A percentile compares a stretch with the other conserved stretches of the same genome.
These are phyloP conservation scores for Zea luxurians DNA, from an alignment of 176 grass and related monocot genomes.

Conservation along the genomic window DNA sequence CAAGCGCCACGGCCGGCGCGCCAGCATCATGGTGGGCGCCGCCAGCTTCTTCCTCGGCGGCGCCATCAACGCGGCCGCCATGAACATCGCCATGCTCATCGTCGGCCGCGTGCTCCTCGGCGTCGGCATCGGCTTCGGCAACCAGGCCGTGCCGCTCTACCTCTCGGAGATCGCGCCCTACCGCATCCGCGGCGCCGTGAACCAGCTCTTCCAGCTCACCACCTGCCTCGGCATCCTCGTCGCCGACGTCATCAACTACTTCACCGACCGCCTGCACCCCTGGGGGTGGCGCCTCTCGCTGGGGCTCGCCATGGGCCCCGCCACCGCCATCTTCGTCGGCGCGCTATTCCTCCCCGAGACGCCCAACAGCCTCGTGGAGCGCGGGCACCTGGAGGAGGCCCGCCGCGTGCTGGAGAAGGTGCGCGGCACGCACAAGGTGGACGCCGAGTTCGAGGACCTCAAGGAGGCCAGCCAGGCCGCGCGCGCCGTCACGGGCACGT, in stretches of 20 bases:
- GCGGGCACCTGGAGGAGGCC: constrained; percentile 61
- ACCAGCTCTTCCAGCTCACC: constrained; percentile 97
- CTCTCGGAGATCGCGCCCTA: constrained; percentile 87
- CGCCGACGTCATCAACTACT: constrained; percentile 88
- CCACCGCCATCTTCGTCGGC: constrained; percentile 71
- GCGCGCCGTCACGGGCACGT: constrained; percentile 51
- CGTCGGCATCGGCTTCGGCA: constrained; percentile 88
- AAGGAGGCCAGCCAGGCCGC: constrained; percentile 84
- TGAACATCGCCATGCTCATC: constrained; percentile 86
- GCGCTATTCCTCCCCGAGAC: constrained; percentile 84
- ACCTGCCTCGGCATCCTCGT: constrained; percentile 89
- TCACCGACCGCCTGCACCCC: constrained; percentile 73
- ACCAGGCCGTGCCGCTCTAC: constrained; percentile 94
- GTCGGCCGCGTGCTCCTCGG: constrained; percentile 80
- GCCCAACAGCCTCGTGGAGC: constrained; percentile 95
- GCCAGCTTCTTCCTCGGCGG: constrained; percentile 93
- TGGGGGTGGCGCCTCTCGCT: constrained; percentile 96
- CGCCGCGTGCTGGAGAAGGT: constrained; percentile 76
- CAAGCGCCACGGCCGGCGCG: constrained; percentile 51
- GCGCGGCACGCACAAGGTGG: constrained; percentile 75
- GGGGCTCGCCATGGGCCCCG: constrained; percentile 77
- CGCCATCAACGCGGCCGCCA: constrained; percentile 64
- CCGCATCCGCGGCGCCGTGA: constrained; percentile 88
- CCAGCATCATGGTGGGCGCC: constrained; percentile 85
- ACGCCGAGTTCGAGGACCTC: constrained; percentile 91